Percentiles rank a stretch among this genome's conserved stretches.
phyloP scores from a whole-genome alignment of 1,139 yeast species.

The Debaryomyces udenii region DNA sequence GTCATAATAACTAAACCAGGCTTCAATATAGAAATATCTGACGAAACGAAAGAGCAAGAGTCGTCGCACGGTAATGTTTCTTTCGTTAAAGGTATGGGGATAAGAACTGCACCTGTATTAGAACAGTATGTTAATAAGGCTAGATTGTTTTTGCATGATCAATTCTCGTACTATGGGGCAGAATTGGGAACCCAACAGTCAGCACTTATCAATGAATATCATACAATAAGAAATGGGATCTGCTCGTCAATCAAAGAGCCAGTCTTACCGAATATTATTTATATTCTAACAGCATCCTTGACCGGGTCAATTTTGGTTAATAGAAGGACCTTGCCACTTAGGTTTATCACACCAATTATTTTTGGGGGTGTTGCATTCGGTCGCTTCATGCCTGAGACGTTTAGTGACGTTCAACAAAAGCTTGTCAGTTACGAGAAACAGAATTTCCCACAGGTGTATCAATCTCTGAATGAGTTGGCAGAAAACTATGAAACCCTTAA shows the following conservation, averaged over 20 bases:
- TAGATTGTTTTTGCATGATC: constrained; percentile 42
- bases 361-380: constrained; percentile 49
- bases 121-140: constrained; percentile 43
- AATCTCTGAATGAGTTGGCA: constrained; percentile 6
- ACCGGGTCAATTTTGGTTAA: constrained; percentile 58
- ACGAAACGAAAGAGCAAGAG: constrained; percentile 41
- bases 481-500: constrained; percentile 14
- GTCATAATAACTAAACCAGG: constrained; percentile 52
- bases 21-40: constrained; percentile 36
- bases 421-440: constrained; percentile 65
- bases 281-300: constrained; percentile 56
- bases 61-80: constrained; percentile 44
- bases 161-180: constrained; percentile 39
- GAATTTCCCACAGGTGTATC: constrained; percentile 42
- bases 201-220: constrained; percentile 47
- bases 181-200: constrained; percentile 49
- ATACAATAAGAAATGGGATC: constrained; percentile 27
- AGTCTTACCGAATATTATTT: constrained; percentile 55
- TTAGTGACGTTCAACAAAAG: constrained; percentile 23
- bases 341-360: constrained; percentile 53
- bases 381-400: constrained; percentile 43
- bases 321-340: constrained; percentile 47
- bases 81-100: constrained; percentile 55
- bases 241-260: constrained; percentile 41
- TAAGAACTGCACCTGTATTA: constrained; percentile 50